Evolutionary conservation across 2,329 filamentous ascomycete species (phyloP).

Genomic region (Trichoderma hamatum): DNA sequence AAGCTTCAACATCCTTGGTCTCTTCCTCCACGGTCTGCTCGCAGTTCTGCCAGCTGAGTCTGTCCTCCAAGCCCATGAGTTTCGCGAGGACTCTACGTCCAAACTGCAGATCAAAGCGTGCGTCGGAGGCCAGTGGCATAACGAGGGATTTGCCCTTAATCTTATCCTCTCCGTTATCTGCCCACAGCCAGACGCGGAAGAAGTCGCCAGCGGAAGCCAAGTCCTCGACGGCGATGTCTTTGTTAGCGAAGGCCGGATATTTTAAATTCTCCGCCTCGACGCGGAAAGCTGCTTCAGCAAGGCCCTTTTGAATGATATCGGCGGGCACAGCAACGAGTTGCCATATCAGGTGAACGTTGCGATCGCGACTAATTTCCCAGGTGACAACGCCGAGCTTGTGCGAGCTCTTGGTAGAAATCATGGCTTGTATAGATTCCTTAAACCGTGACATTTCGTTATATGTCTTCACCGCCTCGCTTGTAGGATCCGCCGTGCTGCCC

Average conservation of each 20-base stretch:
- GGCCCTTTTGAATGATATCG: conserved; percentile 67
- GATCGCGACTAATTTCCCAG: conserved; percentile 84
- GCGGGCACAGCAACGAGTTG: conserved; percentile 81
- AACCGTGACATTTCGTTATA: conserved; percentile 84
- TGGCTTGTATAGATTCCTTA: conserved; percentile 73
- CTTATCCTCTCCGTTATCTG: conserved; percentile 54
- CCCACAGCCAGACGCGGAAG: conserved; percentile 83
- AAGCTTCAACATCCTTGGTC: conserved; percentile 72
- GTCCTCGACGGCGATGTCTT: conserved; percentile 54
- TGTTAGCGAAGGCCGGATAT: conserved; percentile 55
- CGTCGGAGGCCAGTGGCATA: conserved; percentile 70
- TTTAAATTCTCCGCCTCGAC: conserved; percentile 79
- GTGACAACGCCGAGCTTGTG: conserved; percentile 78
- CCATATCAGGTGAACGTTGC: conserved; percentile 90
- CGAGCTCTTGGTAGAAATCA: conserved; percentile 63
- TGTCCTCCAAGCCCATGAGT: conserved; percentile 74
- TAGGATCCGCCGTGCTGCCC: conserved; percentile 53
- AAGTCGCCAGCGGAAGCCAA: conserved; percentile 63
- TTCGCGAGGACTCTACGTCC: conserved; percentile 86
- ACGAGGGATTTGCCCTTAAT: conserved; percentile 68
- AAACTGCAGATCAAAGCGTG: conserved; percentile 89
- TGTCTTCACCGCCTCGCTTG: conserved; percentile 61
- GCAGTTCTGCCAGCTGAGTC: conserved; percentile 85
- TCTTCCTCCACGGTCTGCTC: conserved; percentile 78
- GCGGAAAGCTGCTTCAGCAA: conserved; percentile 86